phyloP scores from a whole-genome alignment of 352 stramenopile genomes.

The Phytophthora pini region DNA sequence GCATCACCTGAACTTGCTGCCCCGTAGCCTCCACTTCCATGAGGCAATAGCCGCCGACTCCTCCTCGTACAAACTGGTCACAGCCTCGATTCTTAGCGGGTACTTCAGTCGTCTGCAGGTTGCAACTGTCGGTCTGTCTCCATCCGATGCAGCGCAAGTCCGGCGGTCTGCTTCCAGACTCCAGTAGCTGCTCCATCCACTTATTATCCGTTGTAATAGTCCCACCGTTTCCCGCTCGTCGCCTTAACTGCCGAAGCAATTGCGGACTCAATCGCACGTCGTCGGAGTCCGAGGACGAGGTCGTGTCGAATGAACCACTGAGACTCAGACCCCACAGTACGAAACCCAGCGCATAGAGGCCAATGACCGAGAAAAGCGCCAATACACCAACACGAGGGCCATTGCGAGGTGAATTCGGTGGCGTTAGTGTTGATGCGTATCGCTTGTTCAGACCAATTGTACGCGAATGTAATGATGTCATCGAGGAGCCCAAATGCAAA shows the following conservation, averaged over 20 bases:
- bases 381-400: conserved; percentile 24
- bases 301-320: conserved; percentile 12
- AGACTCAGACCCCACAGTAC: conserved; percentile 33
- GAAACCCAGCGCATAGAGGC: conserved; percentile 35
- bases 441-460: not conserved
- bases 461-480: conserved; percentile 13
- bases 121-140: not conserved
- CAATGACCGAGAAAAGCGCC: conserved; percentile 36
- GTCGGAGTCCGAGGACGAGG: conserved; percentile 9
- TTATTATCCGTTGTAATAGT: not conserved
- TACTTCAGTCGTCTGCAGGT: not conserved
- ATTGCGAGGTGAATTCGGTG: conserved; percentile 23
- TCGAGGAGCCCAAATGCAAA: conserved; percentile 28
- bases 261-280: conserved; percentile 18
- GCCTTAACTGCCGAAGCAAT: conserved; percentile 17
- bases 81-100: not conserved
- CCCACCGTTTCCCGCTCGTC: conserved; percentile 3
- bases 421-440: conserved; percentile 7
- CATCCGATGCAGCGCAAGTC: conserved; percentile 32
- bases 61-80: not conserved
- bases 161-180: conserved; percentile 19
- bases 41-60: not conserved
- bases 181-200: conserved; percentile 20
- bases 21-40: not conserved
- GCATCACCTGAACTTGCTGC: not conserved